Conservation (phyloP, 2,329 filamentous ascomycete species). For the Anthostomella pinea region DNA sequence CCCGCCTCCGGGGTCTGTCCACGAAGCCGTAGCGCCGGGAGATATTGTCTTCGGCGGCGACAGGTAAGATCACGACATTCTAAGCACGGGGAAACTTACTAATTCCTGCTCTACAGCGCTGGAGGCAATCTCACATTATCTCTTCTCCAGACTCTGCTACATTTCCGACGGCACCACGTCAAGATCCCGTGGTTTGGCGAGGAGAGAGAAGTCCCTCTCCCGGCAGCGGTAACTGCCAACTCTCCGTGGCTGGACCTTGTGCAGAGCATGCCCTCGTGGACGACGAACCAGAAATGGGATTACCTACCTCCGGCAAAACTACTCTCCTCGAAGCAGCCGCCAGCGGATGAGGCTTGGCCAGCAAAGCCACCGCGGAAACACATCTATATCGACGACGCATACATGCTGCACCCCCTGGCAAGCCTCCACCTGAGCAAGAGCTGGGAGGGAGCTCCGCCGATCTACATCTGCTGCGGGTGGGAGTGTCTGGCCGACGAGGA, state of each 20-base stretch:
- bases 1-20: conserved; percentile 64
- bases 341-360: conserved; percentile 57
- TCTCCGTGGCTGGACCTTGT: conserved; percentile 73
- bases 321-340: conserved; percentile 28
- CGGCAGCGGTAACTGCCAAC: conserved; percentile 60
- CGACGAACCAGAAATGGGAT: conserved; percentile 54
- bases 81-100: background rate
- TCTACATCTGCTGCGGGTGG: conserved; percentile 68
- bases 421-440: conserved; percentile 55
- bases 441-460: conserved; percentile 63
- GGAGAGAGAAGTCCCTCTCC: conserved; percentile 58
- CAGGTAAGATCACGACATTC: conserved; percentile 39
- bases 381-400: conserved; percentile 53
- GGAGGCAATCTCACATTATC: conserved; percentile 69
- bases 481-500: conserved; percentile 70
- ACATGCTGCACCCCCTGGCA: conserved; percentile 65
- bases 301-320: conserved; percentile 54
- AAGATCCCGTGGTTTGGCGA: conserved; percentile 60
- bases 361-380: conserved; percentile 49
- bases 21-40: conserved; percentile 60
- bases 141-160: conserved; percentile 66
- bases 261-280: conserved; percentile 57
- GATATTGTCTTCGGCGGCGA: conserved; percentile 73
- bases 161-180: conserved; percentile 49
- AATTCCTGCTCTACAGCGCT: conserved; percentile 45